Evolutionary conservation across 1,284 basidiomycete genomes (phyloP).

Genomic region (Sanghuangporus baumii): DNA sequence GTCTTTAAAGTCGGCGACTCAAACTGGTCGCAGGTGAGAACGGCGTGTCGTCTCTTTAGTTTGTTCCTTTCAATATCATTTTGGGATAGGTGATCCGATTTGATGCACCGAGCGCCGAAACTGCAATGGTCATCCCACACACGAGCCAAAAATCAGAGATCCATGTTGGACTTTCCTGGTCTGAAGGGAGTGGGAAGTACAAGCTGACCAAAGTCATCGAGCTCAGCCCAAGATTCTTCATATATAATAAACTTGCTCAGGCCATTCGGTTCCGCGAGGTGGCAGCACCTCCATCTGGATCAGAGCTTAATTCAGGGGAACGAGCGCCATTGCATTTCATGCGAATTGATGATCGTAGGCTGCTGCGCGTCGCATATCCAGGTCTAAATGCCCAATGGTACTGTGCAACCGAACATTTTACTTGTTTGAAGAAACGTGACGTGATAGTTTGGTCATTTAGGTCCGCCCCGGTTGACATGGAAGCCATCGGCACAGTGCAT

Average conservation of each 20-base stretch:
- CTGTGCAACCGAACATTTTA: conserved; percentile 19
- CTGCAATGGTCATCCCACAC: conserved; percentile 74
- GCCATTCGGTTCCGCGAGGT: conserved; percentile 83
- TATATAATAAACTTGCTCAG: conserved; percentile 77
- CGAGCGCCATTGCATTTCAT: conserved; percentile 69
- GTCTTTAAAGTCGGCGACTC: conserved; percentile 85
- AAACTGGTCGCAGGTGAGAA: conserved; percentile 78
- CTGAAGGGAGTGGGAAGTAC: conserved; percentile 93
- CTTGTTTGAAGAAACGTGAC: not conserved
- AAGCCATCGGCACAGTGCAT: conserved; percentile 85
- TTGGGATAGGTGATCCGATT: conserved; percentile 67
- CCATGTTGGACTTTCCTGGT: conserved; percentile 88
- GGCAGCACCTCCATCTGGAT: conserved; percentile 65
- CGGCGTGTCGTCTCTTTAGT: not conserved
- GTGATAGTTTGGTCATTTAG: conserved; percentile 33
- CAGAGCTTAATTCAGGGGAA: conserved; percentile 59
- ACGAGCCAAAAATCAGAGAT: conserved; percentile 67
- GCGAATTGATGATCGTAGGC: conserved; percentile 59
- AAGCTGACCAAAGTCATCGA: conserved; percentile 95
- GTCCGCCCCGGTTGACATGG: conserved; percentile 90
- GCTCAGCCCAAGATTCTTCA: conserved; percentile 84
- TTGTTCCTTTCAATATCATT: not conserved
- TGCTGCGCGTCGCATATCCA: conserved; percentile 81
- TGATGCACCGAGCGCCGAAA: conserved; percentile 90
- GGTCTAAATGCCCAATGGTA: conserved; percentile 86